Evolutionary conservation across 495 filamentous ascomycete species (phyloP), one percentile per base, ranked within the genome.

Genomic region (Apiosordaria backusii): DNA sequence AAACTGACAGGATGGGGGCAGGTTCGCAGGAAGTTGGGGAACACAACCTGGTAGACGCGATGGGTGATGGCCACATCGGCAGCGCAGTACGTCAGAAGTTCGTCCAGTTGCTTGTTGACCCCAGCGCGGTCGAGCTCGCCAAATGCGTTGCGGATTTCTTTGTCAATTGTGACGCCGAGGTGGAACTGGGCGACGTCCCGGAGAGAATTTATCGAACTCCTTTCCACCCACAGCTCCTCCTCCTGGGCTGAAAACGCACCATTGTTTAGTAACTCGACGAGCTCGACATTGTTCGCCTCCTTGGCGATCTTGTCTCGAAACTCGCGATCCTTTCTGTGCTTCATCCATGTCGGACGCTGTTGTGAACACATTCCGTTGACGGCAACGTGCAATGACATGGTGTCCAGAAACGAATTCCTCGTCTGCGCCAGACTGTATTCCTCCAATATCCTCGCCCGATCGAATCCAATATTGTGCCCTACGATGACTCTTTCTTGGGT

Each of bases 361-460:
- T 90, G 90, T 10, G 95, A 97, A 74, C 95, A 99, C 95, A 99
- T 99, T 29, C 95, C 95, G 72, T 99, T 99, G 9, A 97, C 93
- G 15, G 95, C 95, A 7, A 97, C 93, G 74, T 99, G 95, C 60
- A 99, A 82, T 9, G 93, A 97, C 95, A 99, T 99, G 2, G 95
- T 99, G 79, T 99, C 95, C 25, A 99, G 75, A 71, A 97, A 99
- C 53, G 86, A 91, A 69, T 91, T 98, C 61, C 86, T 86, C 24
- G 92, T 87, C 74, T 96, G 93, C 60, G 84, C 77, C 50, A 97
- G 74, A 70, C 88, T 83, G 74, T 99, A 99, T 75, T 99, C 95
- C 75, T 99, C 95, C 13, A 85, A 73, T 60, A 97, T 86, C 25
- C 96, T 86, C 23, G 94, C 93, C 13, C 95, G 84, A 74, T 99